Evolutionary conservation across 2,329 filamentous ascomycete genomes (phyloP).

Genomic region (Claviceps digitariae): DNA sequence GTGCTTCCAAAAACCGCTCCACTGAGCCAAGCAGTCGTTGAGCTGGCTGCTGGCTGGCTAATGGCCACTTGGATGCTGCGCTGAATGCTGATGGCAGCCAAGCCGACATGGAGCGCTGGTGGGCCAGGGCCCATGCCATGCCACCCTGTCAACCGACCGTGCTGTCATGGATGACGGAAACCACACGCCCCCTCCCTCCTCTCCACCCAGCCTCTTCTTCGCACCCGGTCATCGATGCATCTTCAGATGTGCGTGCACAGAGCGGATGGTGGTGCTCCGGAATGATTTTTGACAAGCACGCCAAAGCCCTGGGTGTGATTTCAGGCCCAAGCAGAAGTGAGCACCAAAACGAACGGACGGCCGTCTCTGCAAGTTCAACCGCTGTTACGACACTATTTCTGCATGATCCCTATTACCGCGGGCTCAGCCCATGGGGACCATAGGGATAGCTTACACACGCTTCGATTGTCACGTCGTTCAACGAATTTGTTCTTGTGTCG

Average conservation of each 20-base stretch:
- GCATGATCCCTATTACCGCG: background rate
- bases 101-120: background rate
- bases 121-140: background rate
- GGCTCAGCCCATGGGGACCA: background rate
- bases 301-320: background rate
- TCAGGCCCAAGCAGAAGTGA: too few species aligned
- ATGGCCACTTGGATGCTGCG: background rate
- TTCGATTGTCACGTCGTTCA: background rate
- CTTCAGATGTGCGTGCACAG: background rate
- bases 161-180: background rate
- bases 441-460: background rate
- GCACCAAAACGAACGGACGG: background rate
- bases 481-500: background rate
- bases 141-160: constrained; percentile 2
- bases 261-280: background rate
- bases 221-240: background rate
- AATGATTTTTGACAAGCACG: background rate
- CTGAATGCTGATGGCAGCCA: background rate
- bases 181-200: too few species aligned
- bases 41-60: background rate
- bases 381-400: background rate
- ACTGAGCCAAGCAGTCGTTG: constrained; percentile 2
- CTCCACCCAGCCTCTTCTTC: too few species aligned
- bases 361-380: background rate
- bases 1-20: constrained; percentile 1